phyloP scores from a whole-genome alignment of 192 early-diverging fungal genomes.

The Gigaspora rosea region DNA sequence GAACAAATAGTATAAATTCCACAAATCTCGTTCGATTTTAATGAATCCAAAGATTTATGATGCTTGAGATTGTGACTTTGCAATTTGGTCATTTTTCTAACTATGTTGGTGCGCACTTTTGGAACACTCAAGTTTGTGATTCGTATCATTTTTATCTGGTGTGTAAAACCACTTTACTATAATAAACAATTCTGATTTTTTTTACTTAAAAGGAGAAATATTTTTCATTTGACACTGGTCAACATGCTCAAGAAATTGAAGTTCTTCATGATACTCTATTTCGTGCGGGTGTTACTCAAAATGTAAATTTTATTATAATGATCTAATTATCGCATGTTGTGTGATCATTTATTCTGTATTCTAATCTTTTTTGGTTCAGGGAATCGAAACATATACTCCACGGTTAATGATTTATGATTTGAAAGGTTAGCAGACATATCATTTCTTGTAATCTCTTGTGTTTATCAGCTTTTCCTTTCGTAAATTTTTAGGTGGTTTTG shows the following conservation, averaged over 20 bases:
- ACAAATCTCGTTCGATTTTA: too few species aligned
- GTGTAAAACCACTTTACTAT: neutral
- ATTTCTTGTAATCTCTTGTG: neutral
- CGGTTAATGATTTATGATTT: constrained; percentile 80
- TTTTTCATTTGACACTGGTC: constrained; percentile 45
- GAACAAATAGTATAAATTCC: too few species aligned
- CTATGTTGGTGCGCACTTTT: constrained; percentile 89
- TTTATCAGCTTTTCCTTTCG: neutral
- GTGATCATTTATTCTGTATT: neutral
- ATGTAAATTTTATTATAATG: constrained; percentile 32
- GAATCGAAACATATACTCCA: constrained; percentile 71
- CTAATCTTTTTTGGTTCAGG: constrained; percentile 40
- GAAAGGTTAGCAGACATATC: constrained; percentile 51
- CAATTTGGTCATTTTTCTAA: constrained; percentile 88
- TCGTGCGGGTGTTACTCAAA: constrained; percentile 49
- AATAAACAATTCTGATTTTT: neutral
- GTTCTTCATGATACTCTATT: constrained; percentile 61
- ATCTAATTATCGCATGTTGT: neutral
- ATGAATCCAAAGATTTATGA: constrained; percentile 28
- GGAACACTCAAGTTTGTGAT: constrained; percentile 78
- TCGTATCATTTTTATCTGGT: too few species aligned
- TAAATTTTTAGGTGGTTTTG: constrained; percentile 40
- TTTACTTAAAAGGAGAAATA: constrained; percentile 35
- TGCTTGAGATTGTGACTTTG: constrained; percentile 90
- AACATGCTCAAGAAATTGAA: constrained; percentile 42